Evolutionary conservation across 805 yeast species (phyloP), one percentile per base, ranked within the genome.

Genomic region (Metschnikowia gelsemii): DNA sequence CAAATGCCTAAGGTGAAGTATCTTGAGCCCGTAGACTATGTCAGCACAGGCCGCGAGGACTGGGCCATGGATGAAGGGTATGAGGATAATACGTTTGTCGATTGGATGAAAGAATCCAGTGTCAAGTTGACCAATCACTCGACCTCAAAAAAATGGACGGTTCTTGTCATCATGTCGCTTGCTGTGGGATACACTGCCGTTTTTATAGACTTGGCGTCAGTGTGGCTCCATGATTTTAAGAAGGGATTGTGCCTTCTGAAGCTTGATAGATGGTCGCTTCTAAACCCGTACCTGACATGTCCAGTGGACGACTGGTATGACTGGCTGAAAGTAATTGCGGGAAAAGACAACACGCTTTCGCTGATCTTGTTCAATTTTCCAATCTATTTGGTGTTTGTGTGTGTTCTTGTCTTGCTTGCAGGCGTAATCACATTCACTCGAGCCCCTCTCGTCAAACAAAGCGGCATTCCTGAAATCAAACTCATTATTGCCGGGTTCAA

Each of bases 391-490:
- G 13, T 58, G 0, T 51, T 64, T 33, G 69, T 70, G 5, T 27
- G 51, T 9, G 17, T 47, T 0, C 57, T 56, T 40, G 56, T 56
- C 5, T 21, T 56, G 8, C 24, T 51, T 3, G 72, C 72, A 5
- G 61, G 68, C 16, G 56, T 51, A 34, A 54, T 67, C 25, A 54
- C 70, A 8, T 46, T 56, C 23, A 45, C 46, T 9, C 48, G 52
- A 29, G 63, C 57, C 20, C 59, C 58, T 2, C 46, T 54, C 24
- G 61, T 65, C 33, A 64, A 59, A 32, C 72, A 65, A 45, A 63
- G 86, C 36, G 96, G 96, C 5, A 83, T 87, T 21, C 75, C 89
- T 0, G 95, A 87, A 52, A 74, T 84, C 35, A 82, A 82, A 54
- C 69, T 82, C 28, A 75, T 84, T 14, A 69, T 86, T 8, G 76